Conservation (phyloP, 345 rosid species). For the Erysimum cheiranthoides region DNA sequence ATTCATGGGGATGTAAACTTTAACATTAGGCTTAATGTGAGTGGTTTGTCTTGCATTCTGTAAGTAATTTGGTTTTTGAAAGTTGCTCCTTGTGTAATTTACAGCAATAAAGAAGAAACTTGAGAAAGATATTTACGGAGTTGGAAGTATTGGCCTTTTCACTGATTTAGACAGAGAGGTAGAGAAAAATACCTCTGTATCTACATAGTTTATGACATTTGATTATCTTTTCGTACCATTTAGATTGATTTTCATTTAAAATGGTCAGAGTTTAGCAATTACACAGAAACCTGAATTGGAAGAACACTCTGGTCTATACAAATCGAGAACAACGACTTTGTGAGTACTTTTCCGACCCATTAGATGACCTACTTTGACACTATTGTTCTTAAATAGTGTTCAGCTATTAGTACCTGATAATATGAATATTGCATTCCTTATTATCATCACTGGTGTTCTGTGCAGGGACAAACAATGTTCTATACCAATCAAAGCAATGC, state of each 20-base stretch:
- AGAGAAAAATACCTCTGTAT: slow-evolving; percentile 20
- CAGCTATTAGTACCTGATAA: neutral
- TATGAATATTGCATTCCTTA: slow-evolving; percentile 1
- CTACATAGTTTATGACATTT: slow-evolving; percentile 27
- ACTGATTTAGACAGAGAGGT: slow-evolving; percentile 76
- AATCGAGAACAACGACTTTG: slow-evolving; percentile 73
- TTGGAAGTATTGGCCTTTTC: slow-evolving; percentile 66
- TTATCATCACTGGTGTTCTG: neutral
- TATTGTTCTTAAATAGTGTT: neutral
- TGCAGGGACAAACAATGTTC: slow-evolving; percentile 39
- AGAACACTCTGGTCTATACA: slow-evolving; percentile 72
- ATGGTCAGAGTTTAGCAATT: slow-evolving; percentile 64
- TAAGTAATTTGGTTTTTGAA: slow-evolving; percentile 25
- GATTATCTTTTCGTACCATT: neutral
- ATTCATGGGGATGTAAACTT: slow-evolving; percentile 8
- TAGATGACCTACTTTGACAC: slow-evolving; percentile 11
- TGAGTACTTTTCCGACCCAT: slow-evolving; percentile 36
- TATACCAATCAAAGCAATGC: slow-evolving; percentile 18
- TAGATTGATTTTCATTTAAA: slow-evolving; percentile 7
- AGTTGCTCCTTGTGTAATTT: slow-evolving; percentile 33
- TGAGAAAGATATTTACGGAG: slow-evolving; percentile 82
- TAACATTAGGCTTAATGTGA: slow-evolving; percentile 24
- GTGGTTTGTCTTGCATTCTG: slow-evolving; percentile 1
- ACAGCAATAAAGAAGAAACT: slow-evolving; percentile 81
- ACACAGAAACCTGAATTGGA: slow-evolving; percentile 76